A percentile compares a stretch with the other conserved stretches of the same genome.
These are phyloP conservation scores for Encephalitozoon intestinalis DNA, from an alignment of 371 early-diverging fungal species.

Conservation along the genomic window DNA sequence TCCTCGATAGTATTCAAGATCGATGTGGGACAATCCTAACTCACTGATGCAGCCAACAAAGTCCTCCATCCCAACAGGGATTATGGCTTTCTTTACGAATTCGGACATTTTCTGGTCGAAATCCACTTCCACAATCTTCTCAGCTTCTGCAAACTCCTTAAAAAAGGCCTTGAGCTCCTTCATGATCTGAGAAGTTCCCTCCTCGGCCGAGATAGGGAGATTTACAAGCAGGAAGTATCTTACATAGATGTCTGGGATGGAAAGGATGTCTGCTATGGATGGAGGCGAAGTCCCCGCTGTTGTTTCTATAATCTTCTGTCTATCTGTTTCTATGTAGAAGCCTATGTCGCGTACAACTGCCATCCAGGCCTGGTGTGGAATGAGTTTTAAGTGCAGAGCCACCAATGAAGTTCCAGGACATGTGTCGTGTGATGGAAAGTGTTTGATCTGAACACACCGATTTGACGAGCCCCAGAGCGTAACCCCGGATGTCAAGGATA, in stretches of 20 bases:
- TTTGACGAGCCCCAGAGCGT: background rate
- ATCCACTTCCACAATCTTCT: background rate
- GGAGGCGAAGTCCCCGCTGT: background rate
- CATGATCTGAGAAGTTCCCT: background rate
- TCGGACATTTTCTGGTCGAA: background rate
- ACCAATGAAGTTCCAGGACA: background rate
- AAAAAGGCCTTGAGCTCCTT: background rate
- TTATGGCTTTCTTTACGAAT: background rate
- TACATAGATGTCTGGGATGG: background rate
- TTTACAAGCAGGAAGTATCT: background rate
- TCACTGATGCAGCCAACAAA: background rate
- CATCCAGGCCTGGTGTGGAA: background rate
- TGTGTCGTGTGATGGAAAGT: background rate
- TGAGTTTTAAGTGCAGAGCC: background rate
- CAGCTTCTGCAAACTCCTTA: background rate
- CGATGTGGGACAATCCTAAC: background rate
- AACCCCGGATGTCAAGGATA: background rate
- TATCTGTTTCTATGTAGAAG: background rate
- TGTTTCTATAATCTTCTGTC: background rate
- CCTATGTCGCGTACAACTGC: background rate
- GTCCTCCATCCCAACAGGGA: background rate
- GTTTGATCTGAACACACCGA: background rate
- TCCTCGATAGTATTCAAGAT: slow-evolving; percentile 38
- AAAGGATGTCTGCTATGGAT: background rate
- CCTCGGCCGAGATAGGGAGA: background rate